A percentile compares a stretch with the other conserved stretches of the same genome.
phyloP scores from a whole-genome alignment of 1,284 basidiomycete genomes.

The Ganoderma lingzhi region DNA sequence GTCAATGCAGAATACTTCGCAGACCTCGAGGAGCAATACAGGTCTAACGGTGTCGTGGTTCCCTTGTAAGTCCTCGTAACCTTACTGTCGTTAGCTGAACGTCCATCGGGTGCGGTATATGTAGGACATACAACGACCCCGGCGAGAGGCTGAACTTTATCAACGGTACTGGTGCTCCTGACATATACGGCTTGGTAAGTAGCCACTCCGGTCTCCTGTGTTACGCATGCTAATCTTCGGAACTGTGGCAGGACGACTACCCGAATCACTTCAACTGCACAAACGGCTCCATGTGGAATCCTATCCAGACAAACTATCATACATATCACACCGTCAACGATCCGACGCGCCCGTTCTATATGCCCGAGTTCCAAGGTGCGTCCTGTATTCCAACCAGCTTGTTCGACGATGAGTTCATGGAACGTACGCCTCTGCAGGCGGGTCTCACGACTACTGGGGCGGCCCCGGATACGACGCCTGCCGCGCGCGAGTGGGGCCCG shows the following conservation, averaged over 20 bases:
- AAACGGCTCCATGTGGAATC: conserved; percentile 65
- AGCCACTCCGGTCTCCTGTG: neutral
- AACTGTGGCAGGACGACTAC: conserved; percentile 61
- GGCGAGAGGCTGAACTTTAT: conserved; percentile 68
- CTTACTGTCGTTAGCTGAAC: no score
- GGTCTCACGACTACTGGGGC: conserved; percentile 80
- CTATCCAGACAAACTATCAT: conserved; percentile 65
- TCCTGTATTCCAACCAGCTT: conserved; percentile 8
- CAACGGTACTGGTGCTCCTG: conserved; percentile 68
- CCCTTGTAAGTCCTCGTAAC: conserved; percentile 50
- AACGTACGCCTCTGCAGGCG: conserved; percentile 46
- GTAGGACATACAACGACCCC: conserved; percentile 73
- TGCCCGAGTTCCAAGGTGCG: conserved; percentile 59
- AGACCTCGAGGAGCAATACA: conserved; percentile 66
- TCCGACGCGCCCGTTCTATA: conserved; percentile 68
- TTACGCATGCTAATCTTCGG: neutral
- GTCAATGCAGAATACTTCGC: conserved; percentile 58
- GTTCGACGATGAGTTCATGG: no score
- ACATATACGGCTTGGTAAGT: conserved; percentile 58
- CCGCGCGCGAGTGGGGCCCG: conserved; percentile 66
- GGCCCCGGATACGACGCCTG: conserved; percentile 67
- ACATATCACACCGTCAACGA: conserved; percentile 65
- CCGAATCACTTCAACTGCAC: conserved; percentile 79
- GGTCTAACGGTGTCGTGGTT: conserved; percentile 64
- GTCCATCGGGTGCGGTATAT: neutral